Base-by-base conservation (phyloP, 768 basidiomycete species). In the Leccinum subtestaceum region DNA sequence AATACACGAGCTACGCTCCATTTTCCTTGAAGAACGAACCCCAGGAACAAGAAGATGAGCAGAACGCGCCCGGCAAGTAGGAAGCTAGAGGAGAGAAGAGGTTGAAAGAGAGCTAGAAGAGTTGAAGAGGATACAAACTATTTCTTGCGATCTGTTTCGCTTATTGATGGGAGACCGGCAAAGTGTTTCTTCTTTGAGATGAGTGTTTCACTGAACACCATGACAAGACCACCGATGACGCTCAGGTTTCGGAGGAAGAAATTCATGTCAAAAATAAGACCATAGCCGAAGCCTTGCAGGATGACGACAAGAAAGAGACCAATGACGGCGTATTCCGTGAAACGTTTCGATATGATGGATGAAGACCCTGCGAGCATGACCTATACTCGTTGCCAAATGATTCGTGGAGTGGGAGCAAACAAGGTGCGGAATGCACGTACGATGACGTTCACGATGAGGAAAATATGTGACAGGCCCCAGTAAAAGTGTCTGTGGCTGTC, bases 201-300 rank as follows among this genome's bases (percentile, higher is more conserved):
- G 83, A 98, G 89, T 1, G 93, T 91, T 73, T 99, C 97, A 63
- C 90, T 94, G 76, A 99, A 95, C 25, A 98, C 95, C 97, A 99
- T 99, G 76, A 99, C 88, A 49, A 99, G 86, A 55, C 97, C 97
- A 56, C 97, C 97, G 61, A 98, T 94, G 71, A 99, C 97, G 62
- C 89, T 91, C 57, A 99, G 82, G 77, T 98, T 99, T 74, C 97
- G 95, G 48, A 98, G 89, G 93, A 99, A 99, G 84, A 99, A 99
- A 78, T 92, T 98, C 74, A 98, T 83, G 81, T 98, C 97, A 75
- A 99, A 99, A 70, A 99, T 96, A 73, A 99, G 91, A 34, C 97
- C 97, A 70, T 99, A 99, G 65, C 97, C 97, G 66, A 99, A 91
- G 48, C 96, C 96, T 76, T 99, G 97, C 48, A 95, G 85, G 66